Percentiles rank a stretch among this genome's conserved stretches.
Evolutionary conservation across 2,329 filamentous ascomycete species (phyloP).

Genomic region (Monosporascus sp.): DNA sequence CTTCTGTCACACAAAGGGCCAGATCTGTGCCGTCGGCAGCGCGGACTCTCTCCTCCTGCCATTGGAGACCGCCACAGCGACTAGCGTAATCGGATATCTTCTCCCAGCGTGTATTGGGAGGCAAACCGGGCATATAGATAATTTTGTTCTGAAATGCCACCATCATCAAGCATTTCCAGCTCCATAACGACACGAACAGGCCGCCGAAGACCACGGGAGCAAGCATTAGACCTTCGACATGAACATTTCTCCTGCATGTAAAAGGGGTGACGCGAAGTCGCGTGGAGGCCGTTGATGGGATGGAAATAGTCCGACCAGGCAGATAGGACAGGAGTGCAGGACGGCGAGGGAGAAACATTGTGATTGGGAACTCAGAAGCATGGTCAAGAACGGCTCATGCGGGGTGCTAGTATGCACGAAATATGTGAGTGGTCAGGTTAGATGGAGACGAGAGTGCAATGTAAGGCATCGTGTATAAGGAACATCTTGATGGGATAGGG

Average conservation of each 20-base stretch:
- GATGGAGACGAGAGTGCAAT: no score
- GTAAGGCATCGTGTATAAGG: neutral
- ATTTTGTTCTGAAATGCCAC: slow-evolving; percentile 75
- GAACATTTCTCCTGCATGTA: slow-evolving; percentile 24
- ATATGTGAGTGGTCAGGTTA: slow-evolving; percentile 9
- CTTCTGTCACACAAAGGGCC: slow-evolving; percentile 50
- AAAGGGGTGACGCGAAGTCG: slow-evolving; percentile 14
- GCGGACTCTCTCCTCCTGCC: slow-evolving; percentile 58
- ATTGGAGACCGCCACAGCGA: slow-evolving; percentile 56
- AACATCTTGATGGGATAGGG: no score
- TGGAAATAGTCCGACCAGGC: slow-evolving; percentile 7
- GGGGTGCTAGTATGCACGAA: slow-evolving; percentile 9
- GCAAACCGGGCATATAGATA: slow-evolving; percentile 73
- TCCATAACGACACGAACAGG: slow-evolving; percentile 60
- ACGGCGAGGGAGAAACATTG: slow-evolving; percentile 13
- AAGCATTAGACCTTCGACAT: slow-evolving; percentile 43
- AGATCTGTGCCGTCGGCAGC: slow-evolving; percentile 62
- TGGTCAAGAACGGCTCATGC: slow-evolving; percentile 12
- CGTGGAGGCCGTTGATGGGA: slow-evolving; percentile 14
- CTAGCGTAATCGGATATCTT: slow-evolving; percentile 58
- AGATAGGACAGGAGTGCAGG: slow-evolving; percentile 8
- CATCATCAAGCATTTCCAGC: slow-evolving; percentile 67
- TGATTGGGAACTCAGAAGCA: slow-evolving; percentile 13
- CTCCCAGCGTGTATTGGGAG: slow-evolving; percentile 64
- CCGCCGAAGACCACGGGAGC: slow-evolving; percentile 64